Base-by-base conservation (phyloP, 352 stramenopile species). In the Pseudoperonospora humuli region DNA sequence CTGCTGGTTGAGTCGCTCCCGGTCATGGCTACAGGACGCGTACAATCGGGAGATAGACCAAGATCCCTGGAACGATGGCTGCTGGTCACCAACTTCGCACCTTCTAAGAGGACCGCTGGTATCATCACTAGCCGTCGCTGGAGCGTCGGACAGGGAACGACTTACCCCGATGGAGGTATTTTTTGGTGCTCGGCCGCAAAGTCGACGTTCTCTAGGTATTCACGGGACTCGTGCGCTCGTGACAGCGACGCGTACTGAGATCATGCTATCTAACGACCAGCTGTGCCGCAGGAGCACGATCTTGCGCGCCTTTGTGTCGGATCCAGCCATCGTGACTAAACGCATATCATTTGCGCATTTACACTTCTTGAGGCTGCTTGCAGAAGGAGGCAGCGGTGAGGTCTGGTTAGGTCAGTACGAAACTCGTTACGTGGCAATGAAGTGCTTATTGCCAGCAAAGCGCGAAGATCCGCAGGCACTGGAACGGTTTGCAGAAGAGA, bases 371-470 rank as follows among this genome's bases (percentile, higher is more conserved):
- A 55, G 73, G 8, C 50, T 86, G 20, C 48, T 91, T 7, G 79
- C 75, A 4, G 87, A 88, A 40, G 79, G 79, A 47, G 79, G 75
- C 15, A 88, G 76, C 28, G 79, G 79, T 6, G 76, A 92, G 42
- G 79, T 92, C 7, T 92, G 76, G 76, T 44, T 87, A n/a, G 76
- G 79, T 7, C 69, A 85, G 46, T 86, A 84, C 36, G 74, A 86
- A 46, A 57, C 67, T 25, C 61, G 71, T 3, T 83, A 85, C 43
- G 75, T 91, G 11, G 79, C 79, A 3, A 78, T 91, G 54, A 91
- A 91, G 56, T 83, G 69, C 35, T 55, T 88, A 20, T 55, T 87
- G 57, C 70, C 72, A 24, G 59, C 68, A 14, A 85, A 84, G 46
- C 68, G 70, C 18, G 64, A 78, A 33, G 68, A 85, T 11, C 60